phyloP scores from a whole-genome alignment of 805 yeast genomes.

The Ogataea chonburiensis region DNA sequence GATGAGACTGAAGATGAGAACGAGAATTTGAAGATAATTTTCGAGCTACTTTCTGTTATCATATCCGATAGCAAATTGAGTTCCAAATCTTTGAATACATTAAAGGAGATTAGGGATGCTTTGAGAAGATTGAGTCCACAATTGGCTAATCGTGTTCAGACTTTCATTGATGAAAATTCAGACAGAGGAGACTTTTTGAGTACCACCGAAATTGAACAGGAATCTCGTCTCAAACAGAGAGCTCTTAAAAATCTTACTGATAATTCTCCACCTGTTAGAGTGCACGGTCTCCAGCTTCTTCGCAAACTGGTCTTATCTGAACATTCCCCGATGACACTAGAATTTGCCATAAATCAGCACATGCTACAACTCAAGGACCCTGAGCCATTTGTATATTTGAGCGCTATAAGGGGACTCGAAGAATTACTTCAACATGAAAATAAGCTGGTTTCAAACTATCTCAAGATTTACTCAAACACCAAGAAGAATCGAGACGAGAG shows the following conservation, averaged over 20 bases:
- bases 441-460: conserved; percentile 15
- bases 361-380: conserved; percentile 64
- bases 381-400: conserved; percentile 86
- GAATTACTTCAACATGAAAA: conserved; percentile 48
- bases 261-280: conserved; percentile 79
- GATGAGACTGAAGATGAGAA: conserved; percentile 40
- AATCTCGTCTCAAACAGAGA: conserved; percentile 44
- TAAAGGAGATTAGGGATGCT: conserved; percentile 18
- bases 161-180: conserved; percentile 5
- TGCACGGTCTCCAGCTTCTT: conserved; percentile 74
- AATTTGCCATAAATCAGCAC: conserved; percentile 60
- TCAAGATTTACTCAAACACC: conserved; percentile 8
- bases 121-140: conserved; percentile 3
- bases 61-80: conserved; percentile 18
- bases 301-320: conserved; percentile 47
- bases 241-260: conserved; percentile 73
- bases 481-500: conserved; percentile 53
- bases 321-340: conserved; percentile 47
- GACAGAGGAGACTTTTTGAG: neutral
- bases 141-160: conserved; percentile 3
- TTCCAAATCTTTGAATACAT: conserved; percentile 4
- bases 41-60: conserved; percentile 40
- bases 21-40: conserved; percentile 34
- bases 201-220: conserved; percentile 28
- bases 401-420: conserved; percentile 77